A percentile compares a stretch with the other conserved stretches of the same genome.
phyloP scores from a whole-genome alignment of 2,329 filamentous ascomycete species.

The Sporothrix variecibatus region DNA sequence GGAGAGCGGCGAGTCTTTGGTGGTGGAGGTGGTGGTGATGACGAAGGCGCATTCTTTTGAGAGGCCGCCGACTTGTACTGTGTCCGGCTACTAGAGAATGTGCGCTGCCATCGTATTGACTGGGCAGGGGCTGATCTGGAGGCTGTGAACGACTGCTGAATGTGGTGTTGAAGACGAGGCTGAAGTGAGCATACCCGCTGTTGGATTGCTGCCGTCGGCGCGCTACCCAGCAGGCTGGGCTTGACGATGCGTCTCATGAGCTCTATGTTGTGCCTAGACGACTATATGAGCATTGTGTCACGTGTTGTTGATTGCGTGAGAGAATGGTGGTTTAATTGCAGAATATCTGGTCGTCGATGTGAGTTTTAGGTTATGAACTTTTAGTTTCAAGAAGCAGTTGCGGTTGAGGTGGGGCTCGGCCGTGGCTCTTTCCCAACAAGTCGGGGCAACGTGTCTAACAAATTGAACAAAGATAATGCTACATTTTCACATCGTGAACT shows the following conservation, averaged over 20 bases:
- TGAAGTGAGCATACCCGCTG: background rate
- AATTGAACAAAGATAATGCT: too few species aligned
- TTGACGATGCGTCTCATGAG: background rate
- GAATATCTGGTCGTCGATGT: background rate
- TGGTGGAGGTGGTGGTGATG: background rate
- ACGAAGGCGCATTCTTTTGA: background rate
- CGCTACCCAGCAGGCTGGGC: constrained; percentile 1
- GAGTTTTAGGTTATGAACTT: background rate
- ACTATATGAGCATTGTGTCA: too few species aligned
- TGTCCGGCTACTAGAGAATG: background rate
- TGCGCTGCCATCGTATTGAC: background rate
- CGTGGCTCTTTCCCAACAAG: background rate
- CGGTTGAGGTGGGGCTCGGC: background rate
- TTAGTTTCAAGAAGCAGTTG: background rate
- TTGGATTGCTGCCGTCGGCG: too few species aligned
- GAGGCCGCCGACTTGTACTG: background rate
- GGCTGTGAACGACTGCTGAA: background rate
- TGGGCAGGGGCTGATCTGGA: background rate
- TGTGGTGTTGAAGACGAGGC: background rate
- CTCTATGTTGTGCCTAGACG: too few species aligned
- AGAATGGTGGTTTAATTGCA: background rate
- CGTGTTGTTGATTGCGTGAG: background rate
- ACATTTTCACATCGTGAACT: too few species aligned
- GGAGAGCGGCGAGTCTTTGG: background rate
- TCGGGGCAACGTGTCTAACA: background rate